Base-by-base conservation (phyloP, 768 basidiomycete genomes). In the Boletus rex-veris region DNA sequence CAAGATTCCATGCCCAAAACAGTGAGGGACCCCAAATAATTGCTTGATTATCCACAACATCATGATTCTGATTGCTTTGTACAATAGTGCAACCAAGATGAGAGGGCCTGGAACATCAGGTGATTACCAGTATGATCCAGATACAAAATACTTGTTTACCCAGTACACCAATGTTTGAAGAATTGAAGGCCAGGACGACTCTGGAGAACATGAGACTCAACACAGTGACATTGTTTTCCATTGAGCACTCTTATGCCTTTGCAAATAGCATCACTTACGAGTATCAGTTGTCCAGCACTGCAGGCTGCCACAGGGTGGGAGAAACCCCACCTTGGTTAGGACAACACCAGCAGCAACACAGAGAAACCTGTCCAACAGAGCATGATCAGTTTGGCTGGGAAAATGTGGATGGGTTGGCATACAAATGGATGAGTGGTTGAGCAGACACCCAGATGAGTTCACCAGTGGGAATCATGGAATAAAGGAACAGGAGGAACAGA, bases 1-100 rank as follows among this genome's bases (percentile, higher is more conserved):
- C 0, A 90, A 61, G 24, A 90, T 76, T 0, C 88, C 90, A 60
- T 83, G 80, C 88, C 74, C 62, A 90, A 21, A 90, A 26, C 85
- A 77, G 62, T 88, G 84, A 1, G 89, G 89, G 2, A 90, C 86
- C 82, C 86, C 89, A 61, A 86, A 89, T 46, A 86, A 60, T 55
- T 80, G 78, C 45, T 79, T 79, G 49, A 82, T 70, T 16, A 79
- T 44, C 73, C 76, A 83, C 0, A 82, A 81, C 19, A 84, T 73
- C 8, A 67, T 35, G 9, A 82, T 64, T 8, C 89, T 85, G 6
- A 86, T 67, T 2, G 61, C 62, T 54, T 84, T 78, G 58, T 90
- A 90, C 5, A 85, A 48, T 0, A 85, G 30, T 1, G 80, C 82
- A 15, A 87, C 70, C 12, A 88, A 72, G 26, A 84, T 62, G 14